Evolutionary conservation across 78 protist genomes (phyloP).

Genomic region (Fonticula alba): DNA sequence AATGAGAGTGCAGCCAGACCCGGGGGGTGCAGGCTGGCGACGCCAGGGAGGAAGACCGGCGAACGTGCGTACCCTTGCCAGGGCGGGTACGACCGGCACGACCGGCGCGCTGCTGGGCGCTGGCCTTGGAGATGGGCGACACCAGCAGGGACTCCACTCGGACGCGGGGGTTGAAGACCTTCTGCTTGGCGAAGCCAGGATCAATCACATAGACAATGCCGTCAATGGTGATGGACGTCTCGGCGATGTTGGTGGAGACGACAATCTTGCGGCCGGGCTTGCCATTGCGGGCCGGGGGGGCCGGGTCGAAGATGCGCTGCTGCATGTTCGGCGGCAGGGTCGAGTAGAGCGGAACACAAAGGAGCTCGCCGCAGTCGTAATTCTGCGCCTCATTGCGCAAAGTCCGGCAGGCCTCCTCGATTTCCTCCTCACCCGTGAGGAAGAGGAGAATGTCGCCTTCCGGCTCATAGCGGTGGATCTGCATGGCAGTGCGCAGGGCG

Average conservation of each 20-base stretch:
- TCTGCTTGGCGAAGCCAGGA: slow-evolving; percentile 96
- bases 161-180: slow-evolving; percentile 91
- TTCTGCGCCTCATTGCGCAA: neutral
- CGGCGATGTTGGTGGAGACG: slow-evolving; percentile 97
- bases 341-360: slow-evolving; percentile 80
- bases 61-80: too few species aligned
- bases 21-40: slow-evolving; percentile 25
- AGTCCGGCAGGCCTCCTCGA: slow-evolving; percentile 53
- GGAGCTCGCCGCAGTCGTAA: slow-evolving; percentile 3
- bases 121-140: slow-evolving; percentile 88
- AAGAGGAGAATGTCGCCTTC: slow-evolving; percentile 92
- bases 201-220: slow-evolving; percentile 99
- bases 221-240: slow-evolving; percentile 98
- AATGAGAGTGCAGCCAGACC: too few species aligned
- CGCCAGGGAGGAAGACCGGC: slow-evolving; percentile 49
- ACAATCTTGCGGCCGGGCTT: slow-evolving; percentile 66
- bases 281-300: slow-evolving; percentile 25
- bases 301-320: slow-evolving; percentile 54
- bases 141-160: slow-evolving; percentile 93
- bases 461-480: slow-evolving; percentile 70
- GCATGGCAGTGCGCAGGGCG: slow-evolving; percentile 72
- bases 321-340: slow-evolving; percentile 85
- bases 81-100: slow-evolving; percentile 98
- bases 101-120: slow-evolving; percentile 98
- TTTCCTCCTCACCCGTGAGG: slow-evolving; percentile 84